A percentile compares a stretch with the other conserved stretches of the same genome.
phyloP scores from a whole-genome alignment of 441 rosid genomes.

The Bruguiera hainesii region DNA sequence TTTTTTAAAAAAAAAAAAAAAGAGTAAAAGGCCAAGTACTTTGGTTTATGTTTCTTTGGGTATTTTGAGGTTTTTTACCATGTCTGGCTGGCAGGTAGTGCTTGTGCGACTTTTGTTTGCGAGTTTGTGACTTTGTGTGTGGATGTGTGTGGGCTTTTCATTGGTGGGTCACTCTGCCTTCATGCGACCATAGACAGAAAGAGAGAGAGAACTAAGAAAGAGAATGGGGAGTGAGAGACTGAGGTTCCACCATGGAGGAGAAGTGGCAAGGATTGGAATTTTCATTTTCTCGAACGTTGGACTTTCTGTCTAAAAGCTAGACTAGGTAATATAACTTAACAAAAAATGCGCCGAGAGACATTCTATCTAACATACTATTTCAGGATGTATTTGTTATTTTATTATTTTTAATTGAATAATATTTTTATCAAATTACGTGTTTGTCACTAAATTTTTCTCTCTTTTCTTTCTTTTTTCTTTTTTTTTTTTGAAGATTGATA shows the following conservation, averaged over 20 bases:
- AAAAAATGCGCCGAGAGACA: too few species aligned
- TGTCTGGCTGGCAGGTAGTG: neutral
- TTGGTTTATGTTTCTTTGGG: constrained; percentile 16
- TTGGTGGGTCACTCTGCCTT: constrained; percentile 43
- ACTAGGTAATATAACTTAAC: too few species aligned
- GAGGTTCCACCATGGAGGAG: constrained; percentile 27
- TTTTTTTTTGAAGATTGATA: neutral
- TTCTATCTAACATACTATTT: too few species aligned
- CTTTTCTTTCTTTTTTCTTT: neutral
- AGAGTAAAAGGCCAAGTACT: neutral
- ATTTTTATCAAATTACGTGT: too few species aligned
- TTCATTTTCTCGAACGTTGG: neutral
- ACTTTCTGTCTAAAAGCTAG: neutral
- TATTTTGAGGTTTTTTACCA: constrained; percentile 18
- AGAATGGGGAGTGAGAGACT: neutral
- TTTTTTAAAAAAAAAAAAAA: neutral
- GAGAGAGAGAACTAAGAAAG: neutral
- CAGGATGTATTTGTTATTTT: too few species aligned
- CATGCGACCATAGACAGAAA: constrained; percentile 7
- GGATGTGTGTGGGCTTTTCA: constrained; percentile 23
- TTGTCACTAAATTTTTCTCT: too few species aligned
- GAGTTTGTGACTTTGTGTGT: neutral
- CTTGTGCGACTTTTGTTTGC: too few species aligned
- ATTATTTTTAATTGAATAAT: too few species aligned
- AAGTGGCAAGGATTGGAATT: constrained; percentile 19